Conservation (phyloP, 169 alveolate species). For the Plasmodium coatneyi region DNA sequence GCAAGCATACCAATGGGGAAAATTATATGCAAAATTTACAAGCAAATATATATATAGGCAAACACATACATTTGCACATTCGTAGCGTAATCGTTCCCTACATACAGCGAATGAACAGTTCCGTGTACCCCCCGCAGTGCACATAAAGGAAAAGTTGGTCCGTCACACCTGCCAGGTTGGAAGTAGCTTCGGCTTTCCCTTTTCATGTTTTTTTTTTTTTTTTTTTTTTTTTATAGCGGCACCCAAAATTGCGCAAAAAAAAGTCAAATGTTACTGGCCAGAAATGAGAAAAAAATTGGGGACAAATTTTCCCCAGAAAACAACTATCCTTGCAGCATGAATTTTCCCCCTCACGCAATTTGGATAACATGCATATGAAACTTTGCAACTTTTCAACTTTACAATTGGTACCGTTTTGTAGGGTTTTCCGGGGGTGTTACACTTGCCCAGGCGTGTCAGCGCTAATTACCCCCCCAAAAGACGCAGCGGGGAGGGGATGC, state of each 20-base stretch:
- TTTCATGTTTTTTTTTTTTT: neutral
- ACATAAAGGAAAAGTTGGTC: neutral
- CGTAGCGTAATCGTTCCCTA: neutral
- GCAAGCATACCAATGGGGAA: neutral
- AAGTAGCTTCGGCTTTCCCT: neutral
- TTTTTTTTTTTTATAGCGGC: neutral
- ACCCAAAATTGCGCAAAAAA: neutral
- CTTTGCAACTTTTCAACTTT: neutral
- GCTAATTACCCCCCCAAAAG: neutral
- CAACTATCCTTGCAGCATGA: neutral
- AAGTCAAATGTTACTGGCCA: neutral
- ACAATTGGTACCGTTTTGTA: neutral
- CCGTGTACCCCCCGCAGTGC: neutral
- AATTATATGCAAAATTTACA: neutral
- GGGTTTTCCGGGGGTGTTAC: neutral
- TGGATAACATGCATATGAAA: neutral
- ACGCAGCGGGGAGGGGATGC: neutral
- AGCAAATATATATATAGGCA: neutral
- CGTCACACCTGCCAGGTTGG: neutral
- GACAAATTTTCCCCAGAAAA: neutral
- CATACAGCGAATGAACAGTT: neutral
- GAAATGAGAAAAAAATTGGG: too few species aligned
- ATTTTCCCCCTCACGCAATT: neutral
- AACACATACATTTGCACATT: neutral
- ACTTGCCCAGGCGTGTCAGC: neutral